Percentiles rank a stretch among this genome's conserved stretches.
Conservation (phyloP, 176 grass and related monocot species). For the Phoenix roebelenii region DNA sequence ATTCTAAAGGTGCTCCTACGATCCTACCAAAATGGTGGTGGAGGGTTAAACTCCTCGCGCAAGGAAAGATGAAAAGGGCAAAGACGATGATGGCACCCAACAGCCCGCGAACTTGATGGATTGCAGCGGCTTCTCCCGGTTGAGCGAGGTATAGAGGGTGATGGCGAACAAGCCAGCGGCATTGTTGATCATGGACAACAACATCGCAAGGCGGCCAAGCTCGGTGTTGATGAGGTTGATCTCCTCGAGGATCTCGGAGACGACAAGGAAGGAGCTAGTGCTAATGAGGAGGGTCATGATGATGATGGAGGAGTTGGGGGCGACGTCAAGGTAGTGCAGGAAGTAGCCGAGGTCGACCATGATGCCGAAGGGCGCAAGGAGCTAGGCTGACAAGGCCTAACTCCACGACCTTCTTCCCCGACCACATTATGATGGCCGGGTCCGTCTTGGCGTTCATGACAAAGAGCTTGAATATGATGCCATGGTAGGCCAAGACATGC, state of each 20-base stretch:
- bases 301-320: neutral
- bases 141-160: neutral
- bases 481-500: neutral
- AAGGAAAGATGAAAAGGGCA: neutral
- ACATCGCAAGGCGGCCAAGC: constrained; percentile 30
- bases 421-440: neutral
- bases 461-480: constrained; percentile 28
- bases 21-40: no score
- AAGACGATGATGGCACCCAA: neutral
- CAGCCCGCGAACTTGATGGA: neutral
- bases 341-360: neutral
- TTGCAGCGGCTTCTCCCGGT: neutral
- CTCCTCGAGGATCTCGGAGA: constrained; percentile 27
- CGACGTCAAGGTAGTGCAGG: neutral
- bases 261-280: constrained; percentile 4
- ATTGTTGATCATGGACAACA: constrained; percentile 17
- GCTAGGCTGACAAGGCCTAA: constrained; percentile 19
- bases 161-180: neutral
- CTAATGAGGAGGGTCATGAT: neutral
- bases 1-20: no score
- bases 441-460: constrained; percentile 28
- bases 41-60: no score
- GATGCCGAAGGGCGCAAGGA: constrained; percentile 4
- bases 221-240: constrained; percentile 26
- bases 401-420: constrained; percentile 12